phyloP scores from a whole-genome alignment of 1,139 yeast genomes.

The Taiozyma onychis region DNA sequence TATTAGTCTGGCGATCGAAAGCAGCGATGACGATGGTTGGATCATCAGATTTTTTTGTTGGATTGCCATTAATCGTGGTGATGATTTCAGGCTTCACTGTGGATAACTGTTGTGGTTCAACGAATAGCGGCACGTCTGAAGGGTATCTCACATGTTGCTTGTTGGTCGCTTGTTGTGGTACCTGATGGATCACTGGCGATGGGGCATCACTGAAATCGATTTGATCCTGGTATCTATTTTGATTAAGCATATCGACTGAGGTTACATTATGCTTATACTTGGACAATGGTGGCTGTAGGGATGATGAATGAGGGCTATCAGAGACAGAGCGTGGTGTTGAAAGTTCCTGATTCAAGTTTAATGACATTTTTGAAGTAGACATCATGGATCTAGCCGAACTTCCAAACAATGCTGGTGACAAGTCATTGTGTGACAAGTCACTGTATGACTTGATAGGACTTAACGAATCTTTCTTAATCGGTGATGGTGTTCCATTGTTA shows the following conservation, averaged over 20 bases:
- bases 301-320: neutral
- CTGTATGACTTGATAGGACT: neutral
- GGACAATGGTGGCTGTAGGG: neutral
- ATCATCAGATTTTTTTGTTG: slow-evolving; percentile 42
- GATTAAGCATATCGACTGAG: neutral
- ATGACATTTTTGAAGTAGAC: neutral
- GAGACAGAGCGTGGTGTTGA: neutral
- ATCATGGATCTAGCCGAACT: neutral
- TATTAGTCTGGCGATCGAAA: slow-evolving; percentile 49
- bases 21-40: slow-evolving; percentile 57
- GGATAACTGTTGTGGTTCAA: slow-evolving; percentile 62
- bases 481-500: neutral
- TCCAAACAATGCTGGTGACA: neutral
- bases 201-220: neutral
- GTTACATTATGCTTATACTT: neutral
- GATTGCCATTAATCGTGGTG: slow-evolving; percentile 46
- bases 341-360: neutral
- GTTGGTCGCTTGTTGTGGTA: neutral
- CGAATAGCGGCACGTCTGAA: slow-evolving; percentile 41
- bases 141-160: slow-evolving; percentile 8
- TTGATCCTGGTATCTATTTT: slow-evolving; percentile 7
- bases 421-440: neutral
- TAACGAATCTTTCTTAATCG: neutral
- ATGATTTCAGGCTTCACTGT: slow-evolving; percentile 56
- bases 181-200: neutral